Percentiles rank a stretch among this genome's conserved stretches.
phyloP scores from a whole-genome alignment of 1,139 yeast genomes.

The Candida glucosophila region DNA sequence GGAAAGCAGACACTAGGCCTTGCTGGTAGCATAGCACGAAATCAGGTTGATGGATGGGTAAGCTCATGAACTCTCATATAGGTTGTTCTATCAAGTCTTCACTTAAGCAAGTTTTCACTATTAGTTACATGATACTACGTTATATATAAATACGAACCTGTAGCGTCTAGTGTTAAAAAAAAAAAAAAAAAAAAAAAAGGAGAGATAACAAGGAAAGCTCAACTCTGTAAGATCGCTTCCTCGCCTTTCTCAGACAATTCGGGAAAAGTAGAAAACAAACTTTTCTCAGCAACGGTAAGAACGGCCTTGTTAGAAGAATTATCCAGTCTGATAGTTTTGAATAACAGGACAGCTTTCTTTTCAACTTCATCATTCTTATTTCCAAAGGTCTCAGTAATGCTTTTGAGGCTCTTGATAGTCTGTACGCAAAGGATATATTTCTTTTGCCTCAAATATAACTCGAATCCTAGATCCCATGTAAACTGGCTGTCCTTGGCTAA shows the following conservation, averaged over 20 bases:
- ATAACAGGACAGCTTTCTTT: conserved; percentile 19
- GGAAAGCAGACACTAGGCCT: conserved; percentile 48
- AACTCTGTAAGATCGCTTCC: no score
- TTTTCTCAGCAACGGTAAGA: conserved; percentile 37
- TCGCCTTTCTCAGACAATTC: conserved; percentile 9
- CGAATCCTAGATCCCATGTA: conserved; percentile 32
- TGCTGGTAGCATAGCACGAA: conserved; percentile 46
- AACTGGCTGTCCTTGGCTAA: conserved; percentile 26
- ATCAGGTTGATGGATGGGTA: conserved; percentile 55
- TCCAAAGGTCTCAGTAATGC: conserved; percentile 14
- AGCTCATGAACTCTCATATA: conserved; percentile 16
- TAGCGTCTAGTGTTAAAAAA: no score
- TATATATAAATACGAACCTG: no score
- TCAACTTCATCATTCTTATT: conserved; percentile 15
- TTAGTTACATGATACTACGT: no score
- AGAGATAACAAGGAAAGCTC: no score
- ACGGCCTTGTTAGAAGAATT: conserved; percentile 30
- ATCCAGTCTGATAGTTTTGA: conserved; percentile 17
- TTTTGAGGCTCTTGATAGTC: conserved; percentile 31
- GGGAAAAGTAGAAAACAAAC: conserved; percentile 27
- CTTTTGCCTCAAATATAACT: conserved; percentile 28
- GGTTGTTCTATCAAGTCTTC: conserved; percentile 28
- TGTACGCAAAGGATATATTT: conserved; percentile 42
- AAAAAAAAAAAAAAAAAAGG: no score
- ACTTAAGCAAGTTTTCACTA: no score